Evolutionary conservation across 2,329 filamentous ascomycete genomes (phyloP), one percentile per base, ranked within the genome.

Genomic region (Pseudogymnoascus sp.): DNA sequence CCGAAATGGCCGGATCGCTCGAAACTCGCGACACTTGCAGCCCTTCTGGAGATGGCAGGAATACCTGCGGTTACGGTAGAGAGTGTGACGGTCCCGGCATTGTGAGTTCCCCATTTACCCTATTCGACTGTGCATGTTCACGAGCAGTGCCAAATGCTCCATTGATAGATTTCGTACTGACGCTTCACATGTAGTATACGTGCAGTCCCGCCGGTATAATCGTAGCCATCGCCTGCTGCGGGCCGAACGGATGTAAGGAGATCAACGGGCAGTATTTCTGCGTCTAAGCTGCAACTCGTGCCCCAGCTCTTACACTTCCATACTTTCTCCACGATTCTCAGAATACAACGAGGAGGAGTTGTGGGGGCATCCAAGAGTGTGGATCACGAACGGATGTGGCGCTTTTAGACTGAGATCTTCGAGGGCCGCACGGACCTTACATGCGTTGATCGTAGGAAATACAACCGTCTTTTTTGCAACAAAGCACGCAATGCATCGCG

Each of bases 161-260:
- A 31, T 33, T 10, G 12, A 29, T 29, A 12, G 27, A 52, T 6
- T 15, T 10, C 31, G 25, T 52, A 25, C 27, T 52, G 10, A 52
- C n/a, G 25, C 25, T 7, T 3, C 4, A 25, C 9, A n/a, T 7
- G n/a, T 18, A 55, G 48, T 55, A 55, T 33, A 55, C 48, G 4
- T 55, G 48, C 5, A 55, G 48, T 7, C 4, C 29, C 1, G 2
- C 48, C 1, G 48, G 27, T 18, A 27, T 33, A 10, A 33, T 55
- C 8, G 48, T 55, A 18, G 48, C 48, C n/a, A 55, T 55, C 48
- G 48, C 48, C n/a, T 55, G 48, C 29, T 55, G 48, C 15, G 48
- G 48, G 9, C n/a, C 48, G 9, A 55, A 55, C n/a, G 48, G 48
- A 5, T 55, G 48, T 15, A 18, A 33, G 29, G 1, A 1, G 10